Conservation (phyloP, 129 eudicot species). For the Silybum marianum region DNA sequence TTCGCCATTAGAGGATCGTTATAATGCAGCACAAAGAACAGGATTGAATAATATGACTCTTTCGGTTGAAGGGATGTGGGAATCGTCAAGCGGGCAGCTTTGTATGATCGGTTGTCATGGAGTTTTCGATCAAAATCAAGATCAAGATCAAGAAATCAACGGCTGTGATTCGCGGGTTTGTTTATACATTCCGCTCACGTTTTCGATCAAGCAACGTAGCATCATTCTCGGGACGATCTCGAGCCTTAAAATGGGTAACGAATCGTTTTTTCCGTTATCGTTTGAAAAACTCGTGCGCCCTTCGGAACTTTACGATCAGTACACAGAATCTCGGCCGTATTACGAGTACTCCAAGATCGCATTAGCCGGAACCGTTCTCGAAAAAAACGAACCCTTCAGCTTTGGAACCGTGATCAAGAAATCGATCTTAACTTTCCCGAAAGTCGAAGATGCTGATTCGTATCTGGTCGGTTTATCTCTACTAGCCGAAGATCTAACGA, state of each 20-base stretch:
- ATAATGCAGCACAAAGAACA: constrained; percentile 62
- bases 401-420: constrained; percentile 62
- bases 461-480: constrained; percentile 53
- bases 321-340: constrained; percentile 55
- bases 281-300: constrained; percentile 69
- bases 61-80: constrained; percentile 90
- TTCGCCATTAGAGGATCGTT: constrained; percentile 57
- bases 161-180: constrained; percentile 79
- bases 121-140: constrained; percentile 8
- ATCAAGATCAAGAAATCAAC: constrained; percentile 18
- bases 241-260: constrained; percentile 35
- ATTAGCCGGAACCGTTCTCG: constrained; percentile 66
- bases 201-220: constrained; percentile 84
- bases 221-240: constrained; percentile 71
- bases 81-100: constrained; percentile 82
- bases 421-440: constrained; percentile 76
- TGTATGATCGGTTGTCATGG: constrained; percentile 94
- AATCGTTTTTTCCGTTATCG: constrained; percentile 64
- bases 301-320: constrained; percentile 64
- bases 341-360: constrained; percentile 70
- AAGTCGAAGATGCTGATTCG: constrained; percentile 58
- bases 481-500: constrained; percentile 89
- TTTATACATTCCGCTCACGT: constrained; percentile 77
- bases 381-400: constrained; percentile 78
- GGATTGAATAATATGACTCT: constrained; percentile 85